Evolutionary conservation across 345 rosid genomes (phyloP).

Genomic region (Eucalyptus marginata): DNA sequence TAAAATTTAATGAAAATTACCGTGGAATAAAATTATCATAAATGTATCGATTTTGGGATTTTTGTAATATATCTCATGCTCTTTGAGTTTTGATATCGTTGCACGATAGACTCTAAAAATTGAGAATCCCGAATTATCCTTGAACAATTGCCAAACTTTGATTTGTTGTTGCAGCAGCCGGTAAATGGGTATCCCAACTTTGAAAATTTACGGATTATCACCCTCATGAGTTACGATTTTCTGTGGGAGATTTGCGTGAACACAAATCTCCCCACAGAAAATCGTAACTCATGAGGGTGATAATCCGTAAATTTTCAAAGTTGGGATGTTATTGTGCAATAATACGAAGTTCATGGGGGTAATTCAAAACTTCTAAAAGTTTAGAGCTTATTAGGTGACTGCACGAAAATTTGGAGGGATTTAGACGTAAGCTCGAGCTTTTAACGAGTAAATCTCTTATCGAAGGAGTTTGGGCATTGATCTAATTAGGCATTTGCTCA

Average conservation of each 20-base stretch:
- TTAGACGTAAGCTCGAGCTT: background rate
- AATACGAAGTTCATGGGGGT: background rate
- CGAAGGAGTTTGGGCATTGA: background rate
- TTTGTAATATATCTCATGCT: background rate
- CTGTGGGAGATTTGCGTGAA: too few relatives aligned
- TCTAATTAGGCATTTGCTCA: background rate
- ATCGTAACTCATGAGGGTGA: accelerated
- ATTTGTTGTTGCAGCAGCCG: background rate
- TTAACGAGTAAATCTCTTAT: background rate
- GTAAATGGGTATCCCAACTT: background rate
- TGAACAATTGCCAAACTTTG: background rate
- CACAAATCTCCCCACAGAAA: background rate
- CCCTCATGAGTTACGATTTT: too few relatives aligned
- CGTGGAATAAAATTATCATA: accelerated
- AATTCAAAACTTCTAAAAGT: too few relatives aligned
- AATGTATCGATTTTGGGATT: accelerated
- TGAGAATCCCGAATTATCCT: background rate
- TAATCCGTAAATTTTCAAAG: too few relatives aligned
- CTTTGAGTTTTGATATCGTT: too few relatives aligned
- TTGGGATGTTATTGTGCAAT: background rate
- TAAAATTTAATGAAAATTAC: accelerated
- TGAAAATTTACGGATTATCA: too few relatives aligned
- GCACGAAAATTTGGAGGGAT: background rate
- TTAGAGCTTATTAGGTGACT: background rate
- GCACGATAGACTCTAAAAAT: accelerated